Evolutionary conservation across 192 early-diverging fungal genomes (phyloP).

Genomic region (Coemansia sp.): DNA sequence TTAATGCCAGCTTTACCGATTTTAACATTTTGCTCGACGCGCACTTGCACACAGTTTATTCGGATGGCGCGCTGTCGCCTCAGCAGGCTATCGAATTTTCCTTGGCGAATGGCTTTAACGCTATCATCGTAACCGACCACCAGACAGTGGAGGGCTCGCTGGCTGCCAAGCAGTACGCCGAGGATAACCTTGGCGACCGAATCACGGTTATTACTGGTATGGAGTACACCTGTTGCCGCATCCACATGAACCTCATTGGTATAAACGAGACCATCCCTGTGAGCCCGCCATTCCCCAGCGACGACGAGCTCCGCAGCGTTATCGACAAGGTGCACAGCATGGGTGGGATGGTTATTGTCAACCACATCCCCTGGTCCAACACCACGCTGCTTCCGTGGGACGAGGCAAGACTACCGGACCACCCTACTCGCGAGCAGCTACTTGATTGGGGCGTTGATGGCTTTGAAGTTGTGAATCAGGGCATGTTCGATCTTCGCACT

Average conservation of each 20-base stretch:
- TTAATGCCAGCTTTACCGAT: slow-evolving; percentile 20
- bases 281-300: slow-evolving; percentile 58
- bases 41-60: slow-evolving; percentile 64
- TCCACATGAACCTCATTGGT: slow-evolving; percentile 73
- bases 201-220: slow-evolving; percentile 68
- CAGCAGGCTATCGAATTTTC: slow-evolving; percentile 66
- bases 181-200: slow-evolving; percentile 49
- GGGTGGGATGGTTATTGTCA: slow-evolving; percentile 72
- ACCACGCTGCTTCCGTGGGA: slow-evolving; percentile 61
- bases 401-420: slow-evolving; percentile 60
- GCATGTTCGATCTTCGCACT: slow-evolving; percentile 60
- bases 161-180: slow-evolving; percentile 60
- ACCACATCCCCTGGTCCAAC: slow-evolving; percentile 80
- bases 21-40: slow-evolving; percentile 66
- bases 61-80: slow-evolving; percentile 62
- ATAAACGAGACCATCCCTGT: slow-evolving; percentile 60
- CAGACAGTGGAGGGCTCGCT: slow-evolving; percentile 65
- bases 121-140: slow-evolving; percentile 71
- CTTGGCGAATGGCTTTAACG: slow-evolving; percentile 69
- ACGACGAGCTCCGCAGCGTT: slow-evolving; percentile 60
- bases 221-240: slow-evolving; percentile 69
- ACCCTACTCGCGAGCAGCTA: slow-evolving; percentile 61
- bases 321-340: slow-evolving; percentile 64
- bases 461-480: slow-evolving; percentile 67
- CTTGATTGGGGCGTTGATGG: slow-evolving; percentile 73